Percentiles rank a stretch among this genome's conserved stretches.
These are phyloP conservation scores for Saprolegnia diclina DNA, from an alignment of 352 stramenopile genomes.

Conservation along the genomic window DNA sequence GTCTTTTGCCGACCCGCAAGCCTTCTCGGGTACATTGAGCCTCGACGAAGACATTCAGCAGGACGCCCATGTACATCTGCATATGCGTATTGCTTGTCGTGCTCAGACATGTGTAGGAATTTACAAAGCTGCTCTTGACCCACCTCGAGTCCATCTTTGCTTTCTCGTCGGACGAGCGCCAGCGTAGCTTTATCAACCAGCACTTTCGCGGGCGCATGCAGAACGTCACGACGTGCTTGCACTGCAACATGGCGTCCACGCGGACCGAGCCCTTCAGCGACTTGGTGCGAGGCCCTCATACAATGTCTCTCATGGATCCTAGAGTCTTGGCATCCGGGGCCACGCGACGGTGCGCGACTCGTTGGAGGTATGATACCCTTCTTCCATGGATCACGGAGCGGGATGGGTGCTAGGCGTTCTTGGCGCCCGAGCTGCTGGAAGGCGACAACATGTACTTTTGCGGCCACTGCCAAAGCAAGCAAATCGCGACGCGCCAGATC, in stretches of 20 bases:
- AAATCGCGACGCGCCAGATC: slow-evolving; percentile 67
- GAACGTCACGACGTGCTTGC: slow-evolving; percentile 79
- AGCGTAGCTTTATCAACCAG: slow-evolving; percentile 63
- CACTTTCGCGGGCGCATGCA: slow-evolving; percentile 79
- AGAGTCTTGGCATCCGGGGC: slow-evolving; percentile 83
- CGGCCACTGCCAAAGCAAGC: slow-evolving; percentile 62
- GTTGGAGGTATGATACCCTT: slow-evolving; percentile 20
- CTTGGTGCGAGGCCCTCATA: slow-evolving; percentile 41
- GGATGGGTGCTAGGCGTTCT: slow-evolving; percentile 43
- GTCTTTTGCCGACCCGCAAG: slow-evolving; percentile 62
- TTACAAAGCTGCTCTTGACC: slow-evolving; percentile 77
- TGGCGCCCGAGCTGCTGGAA: slow-evolving; percentile 65
- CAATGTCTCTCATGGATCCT: background rate
- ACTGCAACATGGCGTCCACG: slow-evolving; percentile 59
- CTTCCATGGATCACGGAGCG: no score
- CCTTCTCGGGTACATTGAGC: slow-evolving; percentile 70
- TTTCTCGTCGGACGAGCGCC: slow-evolving; percentile 45
- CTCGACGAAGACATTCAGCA: slow-evolving; percentile 82
- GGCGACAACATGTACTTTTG: slow-evolving; percentile 87
- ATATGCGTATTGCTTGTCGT: background rate
- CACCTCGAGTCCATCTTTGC: slow-evolving; percentile 73
- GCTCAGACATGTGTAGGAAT: slow-evolving; percentile 47
- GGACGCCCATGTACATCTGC: slow-evolving; percentile 74
- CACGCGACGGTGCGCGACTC: slow-evolving; percentile 58
- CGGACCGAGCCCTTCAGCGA: slow-evolving; percentile 73